Evolutionary conservation across 129 eudicot genomes (phyloP), one percentile per base, ranked within the genome.

Genomic region (Gnaphalium uliginosum): DNA sequence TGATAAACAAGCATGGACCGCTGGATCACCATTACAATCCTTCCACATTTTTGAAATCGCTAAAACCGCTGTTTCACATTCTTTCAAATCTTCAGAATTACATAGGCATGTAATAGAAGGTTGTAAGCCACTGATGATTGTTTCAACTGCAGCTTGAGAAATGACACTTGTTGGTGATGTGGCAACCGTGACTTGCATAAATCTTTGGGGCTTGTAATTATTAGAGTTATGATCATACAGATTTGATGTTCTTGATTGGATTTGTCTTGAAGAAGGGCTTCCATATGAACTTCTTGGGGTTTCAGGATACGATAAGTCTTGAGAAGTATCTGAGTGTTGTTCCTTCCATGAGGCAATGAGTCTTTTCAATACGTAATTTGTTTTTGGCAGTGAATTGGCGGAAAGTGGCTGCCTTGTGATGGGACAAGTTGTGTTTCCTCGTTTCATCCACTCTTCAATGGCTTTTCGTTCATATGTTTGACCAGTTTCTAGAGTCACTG

Each of bases 391-490:
- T 73, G 76, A 66, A 64, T 81, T 74, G n/a, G 93, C 82, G 23
- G 86, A 86, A 32, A 90, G 85, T 72, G 86, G 87, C 43, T 90
- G 96, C 33, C 96, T 66, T 60, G 96, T 90, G 58, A 90, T 90
- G 50, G 96, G 96, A 77, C 96, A 90, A 19, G 93, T 85, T 41
- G 87, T 87, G 68, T 86, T 90, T 69, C 93, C 96, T 82, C 96
- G 74, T 29, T 84, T 88, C 77, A 88, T 80, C 96, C 96, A 90
- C 78, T 90, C 96, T 80, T 87, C 90, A 70, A 90, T 90, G 78
- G 96, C 96, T 82, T 81, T 90, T 76, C 93, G 73, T 86, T 90
- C 96, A 57, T 90, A 90, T 27, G 96, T 90, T 73, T 90, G 96
- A 60, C 96, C 96, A 0, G 96, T 87, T 84, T 90, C 96, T 68